Evolutionary conservation across 2,329 filamentous ascomycete species (phyloP), one percentile per base, ranked within the genome.

Genomic region (Diaporthe humulicola): DNA sequence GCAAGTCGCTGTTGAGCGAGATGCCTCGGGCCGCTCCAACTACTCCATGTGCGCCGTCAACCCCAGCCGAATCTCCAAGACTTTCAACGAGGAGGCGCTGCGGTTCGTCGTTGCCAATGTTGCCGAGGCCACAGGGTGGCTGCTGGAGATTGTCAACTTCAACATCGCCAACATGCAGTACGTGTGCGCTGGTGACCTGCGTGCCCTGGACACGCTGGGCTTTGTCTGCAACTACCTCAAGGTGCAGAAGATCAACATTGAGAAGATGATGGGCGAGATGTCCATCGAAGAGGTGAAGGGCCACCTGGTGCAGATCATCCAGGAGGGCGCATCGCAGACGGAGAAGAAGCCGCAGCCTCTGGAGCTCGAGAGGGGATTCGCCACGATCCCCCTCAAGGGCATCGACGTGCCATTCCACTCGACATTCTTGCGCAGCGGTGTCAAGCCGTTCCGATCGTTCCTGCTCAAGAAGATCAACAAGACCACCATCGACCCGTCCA

Each of bases 31-130:
- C 50, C 94, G 97, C 73, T 98, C 96, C 79, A 98, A 98, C 89
- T 99, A 99, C 89, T 96, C 94, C 77, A 99, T 99, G 97, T 98
- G 96, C 84, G 97, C 97, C 74, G 96, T 99, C 85, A 99, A 99
- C 88, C 97, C 97, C 48, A 98, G 95, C 88, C 93, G 97, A 78
- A 98, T 99, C 84, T 97, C 95, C 82, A 98, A 98, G 90, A 98
- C 95, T 1, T 99, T 99, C 90, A 98, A 97, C 86, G 97, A 99
- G 86, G 94, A 97, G 84, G 97, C 97, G 56, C 90, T 99, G 78
- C 96, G 98, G 83, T 99, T 98, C 82, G 95, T 99, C 50, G 96
- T 98, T 33, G 95, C 95, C 89, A 98, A 95, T 87, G 97, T 99
- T 80, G 90, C 96, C 0, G 96, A 98, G 84, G 93, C 95, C 84